These are phyloP conservation scores for Trypanosoma scelopori DNA, from an alignment of 208 protist species.

Conservation along the genomic window DNA sequence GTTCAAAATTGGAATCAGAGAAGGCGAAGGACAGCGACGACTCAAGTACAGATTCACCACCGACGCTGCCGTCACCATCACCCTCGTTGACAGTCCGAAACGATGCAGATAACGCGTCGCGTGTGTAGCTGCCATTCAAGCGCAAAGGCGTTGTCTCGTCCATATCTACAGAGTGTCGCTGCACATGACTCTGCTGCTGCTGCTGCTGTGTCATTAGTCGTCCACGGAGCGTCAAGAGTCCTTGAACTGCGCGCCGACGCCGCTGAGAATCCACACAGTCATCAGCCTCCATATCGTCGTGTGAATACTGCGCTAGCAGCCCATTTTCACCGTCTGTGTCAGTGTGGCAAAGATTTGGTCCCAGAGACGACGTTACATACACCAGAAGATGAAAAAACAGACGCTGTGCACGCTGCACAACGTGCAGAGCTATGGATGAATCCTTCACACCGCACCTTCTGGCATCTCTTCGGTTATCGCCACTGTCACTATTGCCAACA, in stretches of 20 bases:
- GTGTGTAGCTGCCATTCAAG: neutral
- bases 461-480: neutral
- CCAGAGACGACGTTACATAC: conserved; percentile 25
- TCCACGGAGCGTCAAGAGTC: conserved; percentile 18
- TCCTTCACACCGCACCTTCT: neutral
- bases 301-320: neutral
- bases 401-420: conserved; percentile 23
- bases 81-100: neutral
- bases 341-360: neutral
- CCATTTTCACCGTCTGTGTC: neutral
- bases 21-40: no score
- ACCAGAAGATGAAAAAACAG: conserved; percentile 22
- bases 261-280: conserved; percentile 4
- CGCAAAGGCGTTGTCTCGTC: neutral
- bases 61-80: neutral
- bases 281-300: neutral
- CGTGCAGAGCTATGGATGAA: conserved; percentile 16
- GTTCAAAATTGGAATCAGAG: neutral
- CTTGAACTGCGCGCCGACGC: conserved; percentile 7
- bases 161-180: conserved; percentile 1
- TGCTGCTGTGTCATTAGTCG: conserved; percentile 5
- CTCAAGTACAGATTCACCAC: no score
- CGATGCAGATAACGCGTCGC: neutral
- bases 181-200: neutral
- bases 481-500: neutral